Base-by-base conservation (phyloP, 306 rosid genomes). In the Hylodesmum podocarpum region DNA sequence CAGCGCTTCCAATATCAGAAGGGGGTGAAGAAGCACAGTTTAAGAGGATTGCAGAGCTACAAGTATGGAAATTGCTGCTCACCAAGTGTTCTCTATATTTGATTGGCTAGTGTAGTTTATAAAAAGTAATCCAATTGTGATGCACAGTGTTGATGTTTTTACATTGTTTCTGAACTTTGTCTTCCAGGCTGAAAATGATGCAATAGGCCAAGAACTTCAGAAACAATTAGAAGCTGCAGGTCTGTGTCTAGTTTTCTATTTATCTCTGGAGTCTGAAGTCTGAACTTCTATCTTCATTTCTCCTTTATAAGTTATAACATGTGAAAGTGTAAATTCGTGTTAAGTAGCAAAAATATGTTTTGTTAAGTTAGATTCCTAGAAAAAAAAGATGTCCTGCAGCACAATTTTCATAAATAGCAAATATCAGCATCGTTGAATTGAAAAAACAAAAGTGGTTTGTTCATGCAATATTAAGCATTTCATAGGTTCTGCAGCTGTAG, bases 201-300 rank as follows among this genome's bases (percentile, higher is more conserved):
- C 78, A 21, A 78, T 87, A 6, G 97, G 97, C 55, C 91, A 89
- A 78, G 98, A 94, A 81, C 96, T 91, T 66, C 97, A 91, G 81
- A 90, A 81, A 84, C 97, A 94, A 75, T 80, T 94, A 71, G 96
- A 94, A 85, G 96, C 98, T 47, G 97, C 98, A 82, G 98, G 98
- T 91, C 13, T 79, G 12, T 61, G 62, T 72, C 36, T n/a, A 9
- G 6, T 36, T 53, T 61, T 75, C 19, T 10, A 0, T 63, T 16
- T 25, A 25, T 77, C 33, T 34, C 49, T 59, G 39, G 15, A 36
- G 18, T 37, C 49, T 59, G 39, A 19, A 36, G 18, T 37, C 49
- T 64, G 13, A 47, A 19, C 39, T 58, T 22, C 40, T 33, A 21
- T 33, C 78, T 66, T 65, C 43, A 27, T 31, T 85, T 76, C 51